Base-by-base conservation (phyloP, 2,329 filamentous ascomycete species). In the Exophiala oligosperma region DNA sequence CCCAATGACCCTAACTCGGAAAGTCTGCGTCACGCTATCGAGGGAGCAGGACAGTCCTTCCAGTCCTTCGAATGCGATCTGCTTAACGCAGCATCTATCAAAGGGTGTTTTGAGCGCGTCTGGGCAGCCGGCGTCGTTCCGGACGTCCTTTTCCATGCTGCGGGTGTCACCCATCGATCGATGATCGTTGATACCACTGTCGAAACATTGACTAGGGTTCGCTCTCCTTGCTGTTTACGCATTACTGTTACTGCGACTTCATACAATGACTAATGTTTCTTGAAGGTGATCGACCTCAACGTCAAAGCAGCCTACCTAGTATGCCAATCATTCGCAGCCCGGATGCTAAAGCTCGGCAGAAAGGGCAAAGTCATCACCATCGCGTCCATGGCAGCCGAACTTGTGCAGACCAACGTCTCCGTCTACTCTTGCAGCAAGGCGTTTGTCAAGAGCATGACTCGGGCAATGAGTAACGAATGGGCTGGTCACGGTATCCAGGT, bases 81-180 rank as follows among this genome's bases (percentile, higher is more conserved):
- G 40, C 23, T 5, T 14, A 24, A 51, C 37, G 7, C 29, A 3
- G 14, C 4, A 5, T 51, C 47, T 11, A 57, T 57, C 17, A 3
- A 4, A n/a, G n/a, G 14, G 14, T 32, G 14, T 9, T 46, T 46
- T 46, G 17, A 46, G 23, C n/a, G 12, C 7, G 23, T 46, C 6
- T 46, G 14, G n/a, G 12, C 3, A 6, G 14, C 43, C 23, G 14
- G 43, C 4, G 4, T 17, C 5, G 12, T 7, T 6, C 43, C 43
- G 3, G 43, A 46, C 23, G 23, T 46, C 7, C 43, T 46, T 5
- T 46, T 56, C 38, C 4, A 56, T 29, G 35, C 3, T 2, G 54
- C 54, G 32, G 54, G 54, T 32, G 52, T 56, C 47, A 56, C 47
- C 8, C 54, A 52, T 32, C 46, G 29, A 7, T 49, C 53, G 2